Evolutionary conservation across 2,329 filamentous ascomycete genomes (phyloP), one percentile per base, ranked within the genome.

Genomic region (Penicillium brasilianum): DNA sequence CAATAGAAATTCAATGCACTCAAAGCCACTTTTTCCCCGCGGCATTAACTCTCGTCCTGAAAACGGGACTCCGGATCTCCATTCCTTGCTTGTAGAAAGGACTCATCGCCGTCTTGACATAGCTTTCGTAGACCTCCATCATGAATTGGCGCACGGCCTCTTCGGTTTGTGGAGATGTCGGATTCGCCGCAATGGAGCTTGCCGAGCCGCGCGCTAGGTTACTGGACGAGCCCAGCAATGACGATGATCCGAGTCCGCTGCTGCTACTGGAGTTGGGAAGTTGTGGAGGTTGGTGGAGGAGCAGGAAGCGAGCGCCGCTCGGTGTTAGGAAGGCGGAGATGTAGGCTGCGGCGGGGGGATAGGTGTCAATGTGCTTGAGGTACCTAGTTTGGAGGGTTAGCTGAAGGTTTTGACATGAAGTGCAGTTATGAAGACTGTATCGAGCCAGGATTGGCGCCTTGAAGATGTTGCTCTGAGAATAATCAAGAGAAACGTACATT

Each of bases 111-210:
- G 93, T 91, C 84, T 99, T 99, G 66, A 97, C 87, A 89, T 94
- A 99, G 69, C 89, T 92, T 80, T 99, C 95, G 80, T 97, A 98
- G 13, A 97, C 91, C 75, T 99, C 95, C 16, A 86, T 84, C 81
- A 99, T 97, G 81, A 98, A 99, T 78, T 92, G 92, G 75, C 92
- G 88, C 70, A 98, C 91, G 4, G 95, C 94, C 80, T 99, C 95
- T 80, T 99, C 95, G 5, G 94, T 96, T 74, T 94, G 92, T 6
- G 92, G 89, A 61, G 89, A 91, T 2, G 89, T 94, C 0, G 94
- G 94, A 76, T 97, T 97, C 67, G 90, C 88, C 58, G 87, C 90
- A 60, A 92, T 89, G 43, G 88, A 88, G n/a, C 89, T 89, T 63
- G 86, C 88, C 18, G 85, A 86, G 48, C 87, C 70, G 22, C 76